Evolutionary conservation across 768 basidiomycete species (phyloP).

Genomic region (Austroboletus eburneus): DNA sequence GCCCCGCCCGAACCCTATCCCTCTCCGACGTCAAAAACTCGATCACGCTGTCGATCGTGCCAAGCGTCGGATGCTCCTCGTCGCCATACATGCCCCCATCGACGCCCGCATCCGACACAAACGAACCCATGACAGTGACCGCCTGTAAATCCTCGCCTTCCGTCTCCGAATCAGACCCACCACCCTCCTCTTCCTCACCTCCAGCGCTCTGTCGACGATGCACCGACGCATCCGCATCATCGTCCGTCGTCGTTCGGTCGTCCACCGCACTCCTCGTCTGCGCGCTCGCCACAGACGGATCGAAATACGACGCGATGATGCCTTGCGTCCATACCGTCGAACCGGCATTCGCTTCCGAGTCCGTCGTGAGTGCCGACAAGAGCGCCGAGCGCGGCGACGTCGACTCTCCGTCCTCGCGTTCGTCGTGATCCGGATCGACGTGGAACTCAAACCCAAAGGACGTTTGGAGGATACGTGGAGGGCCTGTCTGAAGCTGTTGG

Average conservation of each 20-base stretch:
- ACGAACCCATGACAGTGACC: conserved; percentile 25
- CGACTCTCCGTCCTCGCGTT: conserved; percentile 26
- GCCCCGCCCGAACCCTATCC: conserved; percentile 48
- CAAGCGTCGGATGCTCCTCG: conserved; percentile 57
- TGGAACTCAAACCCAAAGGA: conserved; percentile 11
- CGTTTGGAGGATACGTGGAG: conserved; percentile 22
- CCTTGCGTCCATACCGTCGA: conserved; percentile 66
- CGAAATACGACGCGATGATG: conserved; percentile 56
- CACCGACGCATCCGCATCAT: conserved; percentile 9
- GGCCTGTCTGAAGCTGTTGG: conserved; percentile 50
- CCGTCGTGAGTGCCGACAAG: conserved; percentile 23
- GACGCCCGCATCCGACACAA: conserved; percentile 19
- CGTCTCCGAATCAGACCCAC: conserved; percentile 31
- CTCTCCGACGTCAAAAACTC: conserved; percentile 74
- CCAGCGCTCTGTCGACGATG: not conserved
- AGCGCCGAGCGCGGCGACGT: conserved; percentile 27
- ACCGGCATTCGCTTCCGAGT: conserved; percentile 40
- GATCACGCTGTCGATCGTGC: conserved; percentile 67
- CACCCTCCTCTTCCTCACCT: conserved; percentile 10
- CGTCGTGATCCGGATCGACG: conserved; percentile 9
- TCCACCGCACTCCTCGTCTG: conserved; percentile 24
- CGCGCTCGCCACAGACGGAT: conserved; percentile 28
- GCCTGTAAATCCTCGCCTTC: conserved; percentile 34
- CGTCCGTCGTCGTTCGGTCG: conserved; percentile 19
- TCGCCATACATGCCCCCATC: conserved; percentile 20